A percentile compares a stretch with the other conserved stretches of the same genome.
Conservation (phyloP, 805 yeast species). For the Dipodascopsis uninucleata region DNA sequence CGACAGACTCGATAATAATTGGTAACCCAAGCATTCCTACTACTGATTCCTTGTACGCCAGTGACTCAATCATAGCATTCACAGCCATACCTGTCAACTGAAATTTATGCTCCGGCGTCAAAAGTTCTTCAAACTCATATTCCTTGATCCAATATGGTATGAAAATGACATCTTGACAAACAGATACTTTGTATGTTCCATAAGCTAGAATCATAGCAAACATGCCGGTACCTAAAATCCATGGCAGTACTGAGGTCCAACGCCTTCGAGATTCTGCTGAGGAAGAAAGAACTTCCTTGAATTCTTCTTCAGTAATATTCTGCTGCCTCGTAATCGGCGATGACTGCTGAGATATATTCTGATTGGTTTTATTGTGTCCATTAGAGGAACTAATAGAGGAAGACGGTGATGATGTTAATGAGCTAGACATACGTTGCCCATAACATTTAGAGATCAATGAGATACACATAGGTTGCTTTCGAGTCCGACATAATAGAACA, state of each 20-base stretch:
- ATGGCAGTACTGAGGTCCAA: neutral
- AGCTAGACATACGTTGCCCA: no score
- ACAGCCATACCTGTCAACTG: constrained; percentile 9
- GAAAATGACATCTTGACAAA: constrained; percentile 10
- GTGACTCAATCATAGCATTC: constrained; percentile 18
- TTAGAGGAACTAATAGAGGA: no score
- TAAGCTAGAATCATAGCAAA: constrained; percentile 32
- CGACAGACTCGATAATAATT: constrained; percentile 14
- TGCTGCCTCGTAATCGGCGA: no score
- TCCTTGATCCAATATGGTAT: constrained; percentile 21
- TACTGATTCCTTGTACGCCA: constrained; percentile 18
- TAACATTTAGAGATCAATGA: no score
- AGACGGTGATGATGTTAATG: no score
- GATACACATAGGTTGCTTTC: no score
- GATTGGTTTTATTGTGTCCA: no score
- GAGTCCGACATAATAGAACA: no score
- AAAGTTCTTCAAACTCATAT: constrained; percentile 20
- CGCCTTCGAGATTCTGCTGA: constrained; percentile 5
- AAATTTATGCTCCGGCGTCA: constrained; percentile 5
- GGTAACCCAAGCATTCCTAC: constrained; percentile 22
- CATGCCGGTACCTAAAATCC: constrained; percentile 3
- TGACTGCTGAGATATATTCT: no score
- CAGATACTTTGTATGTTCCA: constrained; percentile 13
- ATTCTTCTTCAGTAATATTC: constrained; percentile 13
- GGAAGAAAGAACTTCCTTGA: constrained; percentile 22